Evolutionary conservation across 495 filamentous ascomycete species (phyloP).

Genomic region (Penicillium coprophilum): DNA sequence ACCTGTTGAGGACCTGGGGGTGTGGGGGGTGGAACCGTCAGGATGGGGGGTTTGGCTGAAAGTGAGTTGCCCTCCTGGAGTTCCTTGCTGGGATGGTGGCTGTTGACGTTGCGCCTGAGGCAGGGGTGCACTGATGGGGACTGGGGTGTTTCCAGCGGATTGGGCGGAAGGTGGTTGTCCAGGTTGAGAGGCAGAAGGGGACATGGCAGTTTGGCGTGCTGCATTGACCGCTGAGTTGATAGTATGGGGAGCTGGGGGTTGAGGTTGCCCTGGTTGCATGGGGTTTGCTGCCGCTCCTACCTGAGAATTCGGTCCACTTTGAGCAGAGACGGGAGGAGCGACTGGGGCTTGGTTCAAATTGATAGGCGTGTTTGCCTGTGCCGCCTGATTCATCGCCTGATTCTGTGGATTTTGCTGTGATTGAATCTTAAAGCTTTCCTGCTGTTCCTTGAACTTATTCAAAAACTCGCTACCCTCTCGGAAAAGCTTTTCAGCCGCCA

Average conservation of each 20-base stretch:
- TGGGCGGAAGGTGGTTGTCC: conserved; percentile 42
- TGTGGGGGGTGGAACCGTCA: conserved; percentile 46
- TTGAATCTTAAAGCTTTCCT: conserved; percentile 46
- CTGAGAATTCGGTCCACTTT: conserved; percentile 24
- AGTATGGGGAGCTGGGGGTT: conserved; percentile 50
- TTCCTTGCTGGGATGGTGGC: conserved; percentile 37
- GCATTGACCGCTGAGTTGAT: conserved; percentile 55
- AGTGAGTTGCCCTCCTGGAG: conserved; percentile 40
- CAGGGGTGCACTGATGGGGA: conserved; percentile 39
- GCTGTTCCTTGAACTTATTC: conserved; percentile 49
- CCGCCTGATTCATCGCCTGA: conserved; percentile 26
- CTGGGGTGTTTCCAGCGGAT: conserved; percentile 42
- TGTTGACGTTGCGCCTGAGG: conserved; percentile 49
- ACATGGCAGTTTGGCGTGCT: conserved; percentile 49
- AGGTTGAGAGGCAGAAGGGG: conserved; percentile 39
- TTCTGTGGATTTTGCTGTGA: conserved; percentile 38
- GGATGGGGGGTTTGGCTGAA: conserved; percentile 38
- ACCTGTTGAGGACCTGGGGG: conserved; percentile 40
- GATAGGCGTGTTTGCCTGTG: conserved; percentile 11
- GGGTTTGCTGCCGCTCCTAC: conserved; percentile 25
- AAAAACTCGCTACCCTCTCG: conserved; percentile 49
- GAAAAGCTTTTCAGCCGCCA: conserved; percentile 46
- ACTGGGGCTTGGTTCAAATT: conserved; percentile 18
- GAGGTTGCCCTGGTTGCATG: conserved; percentile 39
- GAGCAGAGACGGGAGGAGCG: conserved; percentile 19